Base-by-base conservation (phyloP, 345 rosid genomes). In the Rubroshorea leprosula region DNA sequence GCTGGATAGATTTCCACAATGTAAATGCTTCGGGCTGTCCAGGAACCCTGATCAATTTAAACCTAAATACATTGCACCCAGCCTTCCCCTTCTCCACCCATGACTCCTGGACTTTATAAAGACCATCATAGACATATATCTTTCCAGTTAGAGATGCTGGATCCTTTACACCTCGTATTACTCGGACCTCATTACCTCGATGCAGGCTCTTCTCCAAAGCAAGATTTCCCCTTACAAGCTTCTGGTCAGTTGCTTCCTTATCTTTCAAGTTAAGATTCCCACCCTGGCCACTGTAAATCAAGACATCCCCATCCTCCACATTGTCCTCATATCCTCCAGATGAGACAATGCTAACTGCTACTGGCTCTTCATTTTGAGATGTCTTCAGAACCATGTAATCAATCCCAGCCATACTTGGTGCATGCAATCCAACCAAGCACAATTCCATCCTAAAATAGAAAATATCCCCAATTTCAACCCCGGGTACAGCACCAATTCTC, bases 151-250 rank as follows among this genome's bases (percentile, higher is more conserved):
- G 72, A 73, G 55, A 73, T 0, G 59, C 52, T 6, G 57, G n/a
- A 69, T 89, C 95, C 20, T 65, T 83, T 59, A 82, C 69, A 35
- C 95, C 97, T 31, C 95, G 75, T 54, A 89, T 67, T 21, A 89
- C 95, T 65, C 97, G 79, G 41, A 89, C 87, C 58, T 78, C 84
- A 51, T 72, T 86, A 5, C 78, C 83, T 4, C 84, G 81, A 54
- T 65, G 81, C 70, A 76, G 71, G 55, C 97, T 86, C 58, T 61
- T 86, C 74, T 84, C 91, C 55, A 89, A 66, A 41, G 97, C 95
- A 61, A 89, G 91, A 73, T 89, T 89, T 23, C 97, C 97, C 66
- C 91, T 78, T n/a, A n/a, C n/a, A n/a, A n/a, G n/a, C n/a, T n/a
- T 84, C 76, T 89, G 97, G 78, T 89, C 97, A 21, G 78, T 66